Evolutionary conservation across 192 early-diverging fungal genomes (phyloP).

Genomic region (Cladochytrium replicatum): DNA sequence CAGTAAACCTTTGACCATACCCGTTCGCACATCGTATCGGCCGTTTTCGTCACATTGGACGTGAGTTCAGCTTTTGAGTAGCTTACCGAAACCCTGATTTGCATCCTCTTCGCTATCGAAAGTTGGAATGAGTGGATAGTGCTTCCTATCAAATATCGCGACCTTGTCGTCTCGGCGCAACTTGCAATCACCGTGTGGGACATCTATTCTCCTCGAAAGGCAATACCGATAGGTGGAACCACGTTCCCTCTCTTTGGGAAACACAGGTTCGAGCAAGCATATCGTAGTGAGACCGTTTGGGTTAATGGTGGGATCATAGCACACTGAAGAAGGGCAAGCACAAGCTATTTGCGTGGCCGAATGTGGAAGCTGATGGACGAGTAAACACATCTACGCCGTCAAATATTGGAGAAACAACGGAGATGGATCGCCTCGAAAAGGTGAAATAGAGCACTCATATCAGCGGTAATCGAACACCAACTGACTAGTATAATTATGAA

Average conservation of each 20-base stretch:
- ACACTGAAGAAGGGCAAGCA: constrained; percentile 80
- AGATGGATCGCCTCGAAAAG: constrained; percentile 82
- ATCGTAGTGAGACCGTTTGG: constrained; percentile 7
- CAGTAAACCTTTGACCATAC: constrained; percentile 53
- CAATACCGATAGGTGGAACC: constrained; percentile 62
- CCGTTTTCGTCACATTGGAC: constrained; percentile 51
- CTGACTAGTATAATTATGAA: too few relatives aligned
- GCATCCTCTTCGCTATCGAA: background rate
- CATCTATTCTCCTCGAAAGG: constrained; percentile 60
- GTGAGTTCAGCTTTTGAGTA: constrained; percentile 19
- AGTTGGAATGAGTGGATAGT: constrained; percentile 93
- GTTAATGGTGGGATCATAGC: constrained; percentile 23
- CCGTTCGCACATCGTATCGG: constrained; percentile 57
- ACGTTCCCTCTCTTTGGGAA: constrained; percentile 74
- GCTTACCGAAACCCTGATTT: constrained; percentile 2
- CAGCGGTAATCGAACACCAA: constrained; percentile 5
- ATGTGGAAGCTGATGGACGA: constrained; percentile 53
- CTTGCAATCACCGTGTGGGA: constrained; percentile 75
- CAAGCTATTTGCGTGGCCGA: constrained; percentile 61
- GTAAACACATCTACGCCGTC: constrained; percentile 43
- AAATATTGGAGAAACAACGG: constrained; percentile 40
- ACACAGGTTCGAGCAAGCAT: constrained; percentile 44
- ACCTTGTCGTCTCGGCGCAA: constrained; percentile 64
- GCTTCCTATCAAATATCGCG: constrained; percentile 78
- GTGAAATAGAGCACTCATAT: constrained; percentile 21